Evolutionary conservation across 345 rosid species (phyloP).

Genomic region (Carallia brachiata): DNA sequence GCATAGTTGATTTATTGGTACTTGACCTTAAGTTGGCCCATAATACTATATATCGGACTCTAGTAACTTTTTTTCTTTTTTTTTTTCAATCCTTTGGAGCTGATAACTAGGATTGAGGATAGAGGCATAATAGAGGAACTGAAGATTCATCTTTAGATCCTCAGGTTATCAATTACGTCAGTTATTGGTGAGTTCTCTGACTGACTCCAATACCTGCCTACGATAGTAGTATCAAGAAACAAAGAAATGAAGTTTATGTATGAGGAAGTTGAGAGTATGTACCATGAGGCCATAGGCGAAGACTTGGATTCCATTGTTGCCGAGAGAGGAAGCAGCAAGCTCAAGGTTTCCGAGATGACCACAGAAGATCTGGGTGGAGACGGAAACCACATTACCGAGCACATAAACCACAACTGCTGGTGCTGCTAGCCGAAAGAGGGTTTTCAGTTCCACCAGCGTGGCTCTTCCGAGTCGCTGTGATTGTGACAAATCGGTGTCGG

Average conservation of each 20-base stretch:
- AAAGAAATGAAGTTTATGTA: neutral
- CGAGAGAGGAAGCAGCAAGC: conserved; percentile 61
- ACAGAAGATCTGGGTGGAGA: conserved; percentile 57
- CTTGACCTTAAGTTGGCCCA: no score
- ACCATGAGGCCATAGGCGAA: conserved; percentile 55
- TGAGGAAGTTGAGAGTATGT: neutral
- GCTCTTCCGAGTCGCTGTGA: conserved; percentile 36
- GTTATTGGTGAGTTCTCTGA: no score
- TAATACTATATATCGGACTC: no score
- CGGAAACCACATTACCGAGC: conserved; percentile 48
- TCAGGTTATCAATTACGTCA: no score
- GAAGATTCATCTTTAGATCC: no score
- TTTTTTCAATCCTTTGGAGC: no score
- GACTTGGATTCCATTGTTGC: conserved; percentile 54
- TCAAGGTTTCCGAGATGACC: conserved; percentile 67
- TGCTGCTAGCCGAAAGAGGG: conserved; percentile 46
- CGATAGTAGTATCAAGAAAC: no score
- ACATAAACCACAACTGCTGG: conserved; percentile 60
- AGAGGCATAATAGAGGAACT: no score
- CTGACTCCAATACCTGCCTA: no score
- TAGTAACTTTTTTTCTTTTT: no score
- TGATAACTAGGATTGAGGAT: no score
- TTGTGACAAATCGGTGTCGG: conserved; percentile 31
- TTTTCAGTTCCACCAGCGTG: conserved; percentile 42
- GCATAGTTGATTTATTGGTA: no score